Conservation (phyloP, 805 yeast species). For the Saturnispora hagleri region DNA sequence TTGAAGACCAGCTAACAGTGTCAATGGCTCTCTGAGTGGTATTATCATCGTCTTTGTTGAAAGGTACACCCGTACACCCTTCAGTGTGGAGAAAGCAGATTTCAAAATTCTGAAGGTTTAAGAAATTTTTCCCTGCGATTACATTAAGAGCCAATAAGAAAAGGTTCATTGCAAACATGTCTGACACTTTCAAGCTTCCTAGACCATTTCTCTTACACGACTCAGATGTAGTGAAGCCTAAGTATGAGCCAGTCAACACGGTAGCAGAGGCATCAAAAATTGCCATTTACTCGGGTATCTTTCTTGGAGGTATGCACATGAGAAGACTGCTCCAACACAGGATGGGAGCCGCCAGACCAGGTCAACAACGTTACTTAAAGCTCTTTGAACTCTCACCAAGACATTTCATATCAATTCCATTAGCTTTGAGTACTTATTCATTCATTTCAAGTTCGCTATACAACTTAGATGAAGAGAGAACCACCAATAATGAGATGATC, state of each 20-base stretch:
- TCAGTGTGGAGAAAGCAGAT: background rate
- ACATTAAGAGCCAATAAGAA: background rate
- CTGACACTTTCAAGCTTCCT: constrained; percentile 18
- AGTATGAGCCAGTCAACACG: constrained; percentile 26
- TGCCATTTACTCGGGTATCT: constrained; percentile 23
- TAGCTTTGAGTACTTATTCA: constrained; percentile 26
- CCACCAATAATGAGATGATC: constrained; percentile 23
- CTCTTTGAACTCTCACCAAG: constrained; percentile 24
- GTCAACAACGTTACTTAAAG: constrained; percentile 26
- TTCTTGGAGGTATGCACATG: constrained; percentile 30
- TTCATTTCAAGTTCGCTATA: constrained; percentile 25
- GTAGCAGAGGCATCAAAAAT: constrained; percentile 22
- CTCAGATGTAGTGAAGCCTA: background rate
- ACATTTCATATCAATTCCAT: constrained; percentile 28
- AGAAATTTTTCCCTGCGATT: background rate
- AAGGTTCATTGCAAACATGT: constrained; percentile 1
- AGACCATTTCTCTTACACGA: constrained; percentile 24
- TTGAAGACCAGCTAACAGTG: background rate
- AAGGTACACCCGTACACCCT: background rate
- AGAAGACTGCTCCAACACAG: constrained; percentile 29
- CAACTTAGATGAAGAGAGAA: constrained; percentile 25
- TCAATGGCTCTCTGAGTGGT: background rate
- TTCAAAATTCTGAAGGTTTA: background rate
- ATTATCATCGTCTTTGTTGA: background rate
- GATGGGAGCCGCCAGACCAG: constrained; percentile 32